These are phyloP conservation scores for Citrullus mucosospermus DNA, from an alignment of 306 rosid species.

Conservation along the genomic window DNA sequence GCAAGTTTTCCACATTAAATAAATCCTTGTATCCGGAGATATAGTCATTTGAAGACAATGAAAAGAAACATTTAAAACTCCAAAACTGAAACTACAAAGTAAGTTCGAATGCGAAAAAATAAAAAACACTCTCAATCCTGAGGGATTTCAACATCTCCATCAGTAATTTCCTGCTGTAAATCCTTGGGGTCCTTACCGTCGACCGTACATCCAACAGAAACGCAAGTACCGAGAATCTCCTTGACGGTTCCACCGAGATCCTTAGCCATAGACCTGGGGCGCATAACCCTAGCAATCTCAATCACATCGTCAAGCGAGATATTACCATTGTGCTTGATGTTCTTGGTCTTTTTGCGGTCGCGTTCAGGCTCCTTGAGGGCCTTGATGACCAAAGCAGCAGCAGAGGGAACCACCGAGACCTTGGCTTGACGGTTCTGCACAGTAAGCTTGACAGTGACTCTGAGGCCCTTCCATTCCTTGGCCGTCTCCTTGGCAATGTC, in stretches of 20 bases:
- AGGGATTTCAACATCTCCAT: conserved; percentile 65
- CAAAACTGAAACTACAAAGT: conserved; percentile 19
- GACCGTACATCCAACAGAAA: conserved; percentile 71
- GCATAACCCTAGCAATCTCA: conserved; percentile 63
- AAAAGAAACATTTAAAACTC: neutral
- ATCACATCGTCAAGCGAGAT: conserved; percentile 60
- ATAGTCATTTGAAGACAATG: neutral
- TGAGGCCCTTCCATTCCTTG: conserved; percentile 62
- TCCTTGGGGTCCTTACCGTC: conserved; percentile 74
- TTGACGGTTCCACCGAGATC: conserved; percentile 48
- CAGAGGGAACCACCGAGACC: conserved; percentile 77
- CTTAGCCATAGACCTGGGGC: conserved; percentile 62
- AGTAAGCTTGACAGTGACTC: conserved; percentile 62
- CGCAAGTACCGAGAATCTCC: conserved; percentile 82
- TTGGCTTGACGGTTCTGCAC: conserved; percentile 87
- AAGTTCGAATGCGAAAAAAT: neutral
- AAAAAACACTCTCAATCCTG: conserved; percentile 18
- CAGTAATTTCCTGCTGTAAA: conserved; percentile 53
- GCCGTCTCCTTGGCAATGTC: conserved; percentile 66
- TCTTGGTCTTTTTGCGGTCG: conserved; percentile 68
- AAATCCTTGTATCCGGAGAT: conserved; percentile 1
- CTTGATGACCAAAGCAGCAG: conserved; percentile 72
- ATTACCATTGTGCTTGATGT: conserved; percentile 66
- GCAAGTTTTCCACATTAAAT: neutral
- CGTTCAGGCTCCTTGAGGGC: conserved; percentile 74